Base-by-base conservation (phyloP, 768 basidiomycete genomes). In the Coprinopsis cinerea region DNA sequence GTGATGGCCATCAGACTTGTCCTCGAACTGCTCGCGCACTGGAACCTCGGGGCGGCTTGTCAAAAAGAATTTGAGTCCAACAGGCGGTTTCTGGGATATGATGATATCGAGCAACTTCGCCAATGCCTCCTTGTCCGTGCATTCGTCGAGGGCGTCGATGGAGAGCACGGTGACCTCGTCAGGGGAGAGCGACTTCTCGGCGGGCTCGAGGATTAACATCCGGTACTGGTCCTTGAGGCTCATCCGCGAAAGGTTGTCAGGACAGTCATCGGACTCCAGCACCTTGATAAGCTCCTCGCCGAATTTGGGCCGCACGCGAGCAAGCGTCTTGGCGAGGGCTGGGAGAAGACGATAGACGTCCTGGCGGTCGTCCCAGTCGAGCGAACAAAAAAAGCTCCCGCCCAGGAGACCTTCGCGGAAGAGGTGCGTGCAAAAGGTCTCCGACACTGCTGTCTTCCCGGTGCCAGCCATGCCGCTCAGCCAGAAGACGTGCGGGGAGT, bases 381-480 rank as follows among this genome's bases (percentile, higher is more conserved):
- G 3, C 26, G 48, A 50, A 20, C 49, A 47, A 37, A 54, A 54
- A 45, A 32, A 51, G 1, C 44, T 25, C 2, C 43, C 53, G 13
- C 53, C 53, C 14, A 49, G 48, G 1, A 37, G 35, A 11, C 42
- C 18, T 39, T 26, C 18, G 26, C 46, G 35, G 5, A 11, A 1
- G 13, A 35, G 49, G 2, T 27, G 35, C 9, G 36, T 30, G 11
- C 43, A 44, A 30, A 53, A 41, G 4, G 53, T 49, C 28, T 49
- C 36, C 2, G 43, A 42, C 4, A 53, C 43, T 4, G 53, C 48
- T 2, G 53, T 49, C 30, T 53, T 53, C 17, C 53, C 53, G n/a
- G 44, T 49, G 1, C 53, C 53, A 1, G 48, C 45, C 2, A 46
- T 44, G 10, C 44, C 53, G 23, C 4, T 15, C 6, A 54, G 35